phyloP scores from a whole-genome alignment of 805 yeast species.

The Saccharomycopsis sp. region DNA sequence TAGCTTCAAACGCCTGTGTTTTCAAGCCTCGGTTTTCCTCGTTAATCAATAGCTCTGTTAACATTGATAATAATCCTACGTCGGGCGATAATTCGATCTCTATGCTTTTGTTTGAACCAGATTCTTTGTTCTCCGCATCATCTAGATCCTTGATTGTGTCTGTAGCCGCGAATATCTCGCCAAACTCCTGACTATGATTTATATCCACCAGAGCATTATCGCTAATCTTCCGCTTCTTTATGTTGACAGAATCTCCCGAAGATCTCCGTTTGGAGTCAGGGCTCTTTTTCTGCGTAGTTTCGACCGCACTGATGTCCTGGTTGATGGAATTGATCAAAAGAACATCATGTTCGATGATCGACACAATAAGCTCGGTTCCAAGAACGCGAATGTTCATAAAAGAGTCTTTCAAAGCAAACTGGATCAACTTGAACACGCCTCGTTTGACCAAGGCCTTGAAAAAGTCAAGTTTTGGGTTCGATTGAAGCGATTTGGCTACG shows the following conservation, averaged over 20 bases:
- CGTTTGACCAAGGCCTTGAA: slow-evolving; percentile 54
- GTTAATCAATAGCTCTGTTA: slow-evolving; percentile 53
- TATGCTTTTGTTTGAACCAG: slow-evolving; percentile 25
- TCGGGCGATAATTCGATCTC: slow-evolving; percentile 39
- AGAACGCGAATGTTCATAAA: slow-evolving; percentile 47
- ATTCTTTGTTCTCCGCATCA: slow-evolving; percentile 14
- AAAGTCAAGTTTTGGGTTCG: slow-evolving; percentile 59
- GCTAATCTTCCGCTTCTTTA: slow-evolving; percentile 18
- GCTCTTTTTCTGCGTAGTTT: slow-evolving; percentile 7
- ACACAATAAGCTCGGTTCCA: slow-evolving; percentile 74
- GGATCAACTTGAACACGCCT: slow-evolving; percentile 66
- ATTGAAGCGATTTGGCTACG: slow-evolving; percentile 63
- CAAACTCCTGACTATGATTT: neutral
- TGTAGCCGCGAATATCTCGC: slow-evolving; percentile 3
- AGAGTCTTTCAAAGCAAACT: slow-evolving; percentile 59
- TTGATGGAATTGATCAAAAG: slow-evolving; percentile 39
- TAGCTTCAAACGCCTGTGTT: slow-evolving; percentile 78
- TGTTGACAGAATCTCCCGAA: slow-evolving; percentile 16
- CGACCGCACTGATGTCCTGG: neutral
- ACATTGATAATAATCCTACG: slow-evolving; percentile 47
- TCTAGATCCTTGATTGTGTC: slow-evolving; percentile 6
- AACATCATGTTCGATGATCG: slow-evolving; percentile 81
- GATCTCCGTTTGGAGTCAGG: slow-evolving; percentile 11
- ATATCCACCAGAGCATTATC: neutral
- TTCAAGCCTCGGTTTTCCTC: slow-evolving; percentile 68